These are phyloP conservation scores for Arabis hirsuta DNA, from an alignment of 345 rosid genomes.

Conservation along the genomic window DNA sequence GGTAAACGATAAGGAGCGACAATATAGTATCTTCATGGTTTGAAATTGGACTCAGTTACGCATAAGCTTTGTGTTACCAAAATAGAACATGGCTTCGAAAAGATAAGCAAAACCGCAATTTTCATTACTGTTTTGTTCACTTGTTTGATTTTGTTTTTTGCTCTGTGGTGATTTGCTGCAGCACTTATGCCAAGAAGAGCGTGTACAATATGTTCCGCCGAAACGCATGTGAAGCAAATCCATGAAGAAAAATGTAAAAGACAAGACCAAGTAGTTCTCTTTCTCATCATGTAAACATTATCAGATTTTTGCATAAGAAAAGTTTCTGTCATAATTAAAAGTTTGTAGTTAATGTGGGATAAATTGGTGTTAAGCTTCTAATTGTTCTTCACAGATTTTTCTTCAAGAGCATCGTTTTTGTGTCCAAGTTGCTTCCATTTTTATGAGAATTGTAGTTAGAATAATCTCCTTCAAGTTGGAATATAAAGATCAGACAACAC, in stretches of 20 bases:
- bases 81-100: constrained; percentile 1
- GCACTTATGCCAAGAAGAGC: constrained; percentile 80
- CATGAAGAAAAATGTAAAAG: constrained; percentile 12
- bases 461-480: neutral
- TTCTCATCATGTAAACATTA: constrained; percentile 34
- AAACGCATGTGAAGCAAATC: constrained; percentile 53
- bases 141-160: neutral
- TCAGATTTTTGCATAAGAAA: neutral
- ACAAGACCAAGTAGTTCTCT: neutral
- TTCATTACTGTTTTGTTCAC: too few relatives aligned
- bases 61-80: neutral
- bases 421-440: neutral
- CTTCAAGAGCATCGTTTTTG: neutral
- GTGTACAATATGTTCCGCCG: constrained; percentile 75
- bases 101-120: neutral
- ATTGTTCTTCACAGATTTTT: too few relatives aligned
- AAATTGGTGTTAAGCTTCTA: too few relatives aligned
- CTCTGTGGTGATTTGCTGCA: constrained; percentile 43
- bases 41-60: neutral
- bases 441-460: neutral
- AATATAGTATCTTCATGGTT: neutral
- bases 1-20: constrained; percentile 41
- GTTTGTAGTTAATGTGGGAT: too few relatives aligned
- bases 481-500: neutral
- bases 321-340: too few relatives aligned